Percentiles rank a stretch among this genome's conserved stretches.
phyloP scores from a whole-genome alignment of 371 early-diverging fungal species.

The Mucor piriformis region DNA sequence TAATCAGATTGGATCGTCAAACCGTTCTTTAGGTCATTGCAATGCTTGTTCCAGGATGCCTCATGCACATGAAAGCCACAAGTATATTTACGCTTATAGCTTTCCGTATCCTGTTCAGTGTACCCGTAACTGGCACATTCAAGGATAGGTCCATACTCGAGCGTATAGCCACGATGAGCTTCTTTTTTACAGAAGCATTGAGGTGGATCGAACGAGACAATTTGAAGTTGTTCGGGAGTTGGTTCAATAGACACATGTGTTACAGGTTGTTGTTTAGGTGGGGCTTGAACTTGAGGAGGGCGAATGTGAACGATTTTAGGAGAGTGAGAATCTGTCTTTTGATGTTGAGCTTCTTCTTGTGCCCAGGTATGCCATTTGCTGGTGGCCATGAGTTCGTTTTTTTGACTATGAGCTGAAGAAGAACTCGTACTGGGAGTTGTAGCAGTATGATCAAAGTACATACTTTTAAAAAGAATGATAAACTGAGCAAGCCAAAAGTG shows the following conservation, averaged over 20 bases:
- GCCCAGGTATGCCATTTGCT: constrained; percentile 9
- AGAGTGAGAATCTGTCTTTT: neutral
- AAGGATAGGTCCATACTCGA: constrained; percentile 25
- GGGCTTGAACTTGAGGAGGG: neutral
- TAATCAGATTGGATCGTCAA: constrained; percentile 23
- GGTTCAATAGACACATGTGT: neutral
- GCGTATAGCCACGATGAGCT: constrained; percentile 26
- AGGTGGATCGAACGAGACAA: constrained; percentile 15
- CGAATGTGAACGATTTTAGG: neutral
- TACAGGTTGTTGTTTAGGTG: neutral
- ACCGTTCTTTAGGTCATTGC: constrained; percentile 7
- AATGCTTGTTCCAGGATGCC: constrained; percentile 35
- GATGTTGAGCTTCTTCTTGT: neutral
- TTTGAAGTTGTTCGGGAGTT: constrained; percentile 12
- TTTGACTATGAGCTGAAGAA: neutral
- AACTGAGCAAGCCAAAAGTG: too few species aligned
- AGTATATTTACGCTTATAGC: constrained; percentile 1
- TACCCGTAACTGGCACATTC: constrained; percentile 13
- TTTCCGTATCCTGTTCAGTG: neutral
- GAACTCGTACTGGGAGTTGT: neutral
- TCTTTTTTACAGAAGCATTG: constrained; percentile 43
- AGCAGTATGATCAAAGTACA: neutral
- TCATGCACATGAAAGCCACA: constrained; percentile 57
- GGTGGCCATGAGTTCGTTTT: neutral
- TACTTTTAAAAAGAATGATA: too few species aligned